A percentile compares a stretch with the other conserved stretches of the same genome.
Conservation (phyloP, 192 early-diverging fungal species). For the Coemansia sp. region DNA sequence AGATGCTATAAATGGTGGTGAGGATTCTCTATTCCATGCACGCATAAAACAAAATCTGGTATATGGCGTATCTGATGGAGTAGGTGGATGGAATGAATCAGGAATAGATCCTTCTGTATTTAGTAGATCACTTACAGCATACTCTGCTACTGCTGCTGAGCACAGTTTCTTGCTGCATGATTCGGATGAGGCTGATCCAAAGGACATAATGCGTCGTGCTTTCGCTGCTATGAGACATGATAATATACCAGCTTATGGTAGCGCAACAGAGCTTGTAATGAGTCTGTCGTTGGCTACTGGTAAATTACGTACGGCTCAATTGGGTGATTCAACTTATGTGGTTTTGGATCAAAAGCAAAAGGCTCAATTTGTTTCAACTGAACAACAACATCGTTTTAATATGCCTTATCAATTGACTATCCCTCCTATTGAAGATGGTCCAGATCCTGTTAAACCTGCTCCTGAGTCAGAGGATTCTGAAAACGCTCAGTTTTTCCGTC, state of each 20-base stretch:
- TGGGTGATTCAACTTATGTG: conserved; percentile 50
- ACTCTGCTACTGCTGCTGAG: conserved; percentile 23
- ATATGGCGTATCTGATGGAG: conserved; percentile 49
- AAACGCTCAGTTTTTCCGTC: conserved; percentile 44
- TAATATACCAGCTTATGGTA: conserved; percentile 37
- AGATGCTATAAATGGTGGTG: conserved; percentile 51
- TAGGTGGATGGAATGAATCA: conserved; percentile 54
- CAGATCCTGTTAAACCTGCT: background rate
- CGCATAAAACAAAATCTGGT: conserved; percentile 45
- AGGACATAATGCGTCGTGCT: conserved; percentile 43
- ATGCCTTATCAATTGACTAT: conserved; percentile 54
- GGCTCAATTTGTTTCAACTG: conserved; percentile 37
- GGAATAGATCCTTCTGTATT: conserved; percentile 53
- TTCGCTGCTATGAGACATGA: conserved; percentile 46
- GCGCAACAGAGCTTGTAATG: conserved; percentile 39
- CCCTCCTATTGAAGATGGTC: conserved; percentile 21
- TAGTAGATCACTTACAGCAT: conserved; percentile 46
- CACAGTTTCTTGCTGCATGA: conserved; percentile 44
- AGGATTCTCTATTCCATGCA: conserved; percentile 51
- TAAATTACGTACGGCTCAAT: conserved; percentile 34
- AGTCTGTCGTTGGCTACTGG: conserved; percentile 36
- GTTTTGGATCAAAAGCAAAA: conserved; percentile 23
- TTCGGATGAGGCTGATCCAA: conserved; percentile 47
- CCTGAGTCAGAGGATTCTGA: conserved; percentile 10
- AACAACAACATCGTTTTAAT: conserved; percentile 55